Evolutionary conservation across 2,329 filamentous ascomycete species (phyloP).

Genomic region (Colletotrichum camelliae): DNA sequence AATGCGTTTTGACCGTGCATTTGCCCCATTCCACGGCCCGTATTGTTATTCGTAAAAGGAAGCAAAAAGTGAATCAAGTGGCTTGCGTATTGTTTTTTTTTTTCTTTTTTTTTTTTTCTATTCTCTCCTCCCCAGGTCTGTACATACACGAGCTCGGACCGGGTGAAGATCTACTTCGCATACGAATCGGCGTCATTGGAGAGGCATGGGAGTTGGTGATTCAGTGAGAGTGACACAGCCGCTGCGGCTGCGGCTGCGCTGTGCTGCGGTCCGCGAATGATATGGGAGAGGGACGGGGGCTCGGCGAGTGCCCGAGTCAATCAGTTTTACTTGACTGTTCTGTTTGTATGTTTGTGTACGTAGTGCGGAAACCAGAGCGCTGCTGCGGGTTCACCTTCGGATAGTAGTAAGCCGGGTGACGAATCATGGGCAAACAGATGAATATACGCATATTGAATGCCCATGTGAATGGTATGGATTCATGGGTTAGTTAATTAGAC

Average conservation of each 20-base stretch:
- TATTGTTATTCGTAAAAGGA: background rate
- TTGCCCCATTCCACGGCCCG: background rate
- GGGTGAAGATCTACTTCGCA: background rate
- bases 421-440: background rate
- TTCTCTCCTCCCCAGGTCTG: background rate
- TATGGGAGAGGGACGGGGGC: background rate
- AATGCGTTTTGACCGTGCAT: background rate
- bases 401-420: background rate
- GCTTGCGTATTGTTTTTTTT: background rate
- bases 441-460: background rate
- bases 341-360: background rate
- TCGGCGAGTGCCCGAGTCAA: conserved; percentile 10
- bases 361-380: background rate
- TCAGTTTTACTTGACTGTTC: background rate
- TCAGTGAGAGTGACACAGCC: conserved; percentile 3
- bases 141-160: background rate
- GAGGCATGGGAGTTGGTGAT: background rate
- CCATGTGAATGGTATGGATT: background rate
- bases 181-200: background rate
- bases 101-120: background rate
- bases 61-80: background rate
- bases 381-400: background rate
- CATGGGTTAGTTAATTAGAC: background rate
- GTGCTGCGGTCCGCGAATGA: background rate
- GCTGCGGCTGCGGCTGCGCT: background rate